These are phyloP conservation scores for Elongisporangium anandrum DNA, from an alignment of 352 stramenopile species.

Conservation along the genomic window DNA sequence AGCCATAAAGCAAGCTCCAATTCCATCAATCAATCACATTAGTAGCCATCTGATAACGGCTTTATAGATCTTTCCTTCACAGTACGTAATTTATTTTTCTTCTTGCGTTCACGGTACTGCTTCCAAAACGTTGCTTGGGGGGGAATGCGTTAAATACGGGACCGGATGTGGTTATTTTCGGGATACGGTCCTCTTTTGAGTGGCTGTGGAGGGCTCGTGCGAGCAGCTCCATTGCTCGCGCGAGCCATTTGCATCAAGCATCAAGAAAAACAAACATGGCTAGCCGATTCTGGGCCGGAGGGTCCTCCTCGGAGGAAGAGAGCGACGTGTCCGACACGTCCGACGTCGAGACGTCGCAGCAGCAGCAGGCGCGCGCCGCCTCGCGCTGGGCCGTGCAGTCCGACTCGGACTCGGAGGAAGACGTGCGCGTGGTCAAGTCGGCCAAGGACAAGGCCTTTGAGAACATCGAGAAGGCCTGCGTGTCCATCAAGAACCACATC, in stretches of 20 bases:
- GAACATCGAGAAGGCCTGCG: slow-evolving; percentile 62
- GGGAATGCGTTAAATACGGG: background rate
- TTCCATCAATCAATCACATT: background rate
- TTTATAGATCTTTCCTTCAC: no score
- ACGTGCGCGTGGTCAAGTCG: slow-evolving; percentile 94
- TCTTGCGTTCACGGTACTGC: background rate
- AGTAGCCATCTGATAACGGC: background rate
- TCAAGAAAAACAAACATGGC: slow-evolving; percentile 46
- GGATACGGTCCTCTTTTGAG: background rate
- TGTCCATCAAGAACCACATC: slow-evolving; percentile 86
- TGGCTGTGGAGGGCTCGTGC: background rate
- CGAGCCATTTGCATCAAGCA: background rate
- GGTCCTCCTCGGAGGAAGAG: slow-evolving; percentile 76
- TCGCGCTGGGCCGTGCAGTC: slow-evolving; percentile 81
- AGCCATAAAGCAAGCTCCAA: no score
- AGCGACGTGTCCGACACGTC: slow-evolving; percentile 72
- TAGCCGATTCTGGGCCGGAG: slow-evolving; percentile 82
- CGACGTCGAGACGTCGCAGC: slow-evolving; percentile 68
- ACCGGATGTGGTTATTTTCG: background rate
- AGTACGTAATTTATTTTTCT: no score
- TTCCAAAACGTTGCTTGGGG: background rate
- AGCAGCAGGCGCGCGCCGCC: slow-evolving; percentile 66
- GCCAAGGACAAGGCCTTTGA: slow-evolving; percentile 90
- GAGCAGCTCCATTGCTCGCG: background rate
- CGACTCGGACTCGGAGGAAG: slow-evolving; percentile 81